These are phyloP conservation scores for Holtermannia corniformis DNA, from an alignment of 768 basidiomycete genomes.

Conservation along the genomic window DNA sequence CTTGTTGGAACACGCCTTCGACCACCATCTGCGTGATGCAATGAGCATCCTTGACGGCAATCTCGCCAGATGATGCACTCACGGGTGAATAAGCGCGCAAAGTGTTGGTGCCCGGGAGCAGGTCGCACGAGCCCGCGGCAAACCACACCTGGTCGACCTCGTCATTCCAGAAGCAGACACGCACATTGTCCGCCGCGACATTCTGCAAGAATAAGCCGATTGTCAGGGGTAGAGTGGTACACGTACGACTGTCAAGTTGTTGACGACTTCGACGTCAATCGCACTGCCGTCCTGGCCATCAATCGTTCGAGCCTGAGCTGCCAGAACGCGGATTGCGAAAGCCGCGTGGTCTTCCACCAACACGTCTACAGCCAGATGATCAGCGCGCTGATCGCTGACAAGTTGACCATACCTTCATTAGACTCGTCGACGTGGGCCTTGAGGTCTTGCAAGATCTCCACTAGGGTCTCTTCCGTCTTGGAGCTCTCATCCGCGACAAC, in stretches of 20 bases:
- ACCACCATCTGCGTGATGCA: neutral
- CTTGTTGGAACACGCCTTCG: neutral
- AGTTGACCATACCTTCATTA: neutral
- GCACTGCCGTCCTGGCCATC: slow-evolving; percentile 59
- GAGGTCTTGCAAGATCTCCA: neutral
- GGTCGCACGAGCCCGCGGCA: slow-evolving; percentile 41
- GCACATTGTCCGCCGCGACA: slow-evolving; percentile 56
- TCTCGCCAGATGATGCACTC: no score
- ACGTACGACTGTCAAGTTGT: slow-evolving; percentile 67
- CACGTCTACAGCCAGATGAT: slow-evolving; percentile 48
- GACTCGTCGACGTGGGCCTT: neutral
- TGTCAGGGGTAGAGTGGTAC: neutral
- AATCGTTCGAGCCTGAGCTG: slow-evolving; percentile 47
- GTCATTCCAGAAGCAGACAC: slow-evolving; percentile 53
- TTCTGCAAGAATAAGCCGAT: slow-evolving; percentile 44
- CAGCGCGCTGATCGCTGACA: neutral
- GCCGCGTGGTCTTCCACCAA: slow-evolving; percentile 61
- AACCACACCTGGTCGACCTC: slow-evolving; percentile 59
- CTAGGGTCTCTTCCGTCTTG: neutral
- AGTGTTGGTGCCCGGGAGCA: slow-evolving; percentile 54
- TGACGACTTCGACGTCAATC: slow-evolving; percentile 55
- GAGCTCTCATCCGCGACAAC: neutral
- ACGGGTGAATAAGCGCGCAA: slow-evolving; percentile 65
- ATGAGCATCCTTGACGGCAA: no score
- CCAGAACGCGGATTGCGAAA: slow-evolving; percentile 49